Evolutionary conservation across 768 basidiomycete genomes (phyloP).

Genomic region (Hygrophoropsis aurantiaca): DNA sequence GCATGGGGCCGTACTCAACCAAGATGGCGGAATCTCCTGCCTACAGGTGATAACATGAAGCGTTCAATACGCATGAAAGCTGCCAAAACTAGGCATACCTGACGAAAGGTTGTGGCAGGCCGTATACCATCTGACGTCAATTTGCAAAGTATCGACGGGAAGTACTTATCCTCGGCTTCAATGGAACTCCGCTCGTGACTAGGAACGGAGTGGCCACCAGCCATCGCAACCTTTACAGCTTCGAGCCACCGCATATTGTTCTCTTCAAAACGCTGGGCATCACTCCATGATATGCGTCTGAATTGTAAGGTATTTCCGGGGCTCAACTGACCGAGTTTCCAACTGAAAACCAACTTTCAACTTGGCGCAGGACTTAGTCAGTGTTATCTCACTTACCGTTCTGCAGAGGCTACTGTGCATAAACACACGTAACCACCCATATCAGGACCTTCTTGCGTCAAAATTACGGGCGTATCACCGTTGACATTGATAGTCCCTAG

Average conservation of each 20-base stretch:
- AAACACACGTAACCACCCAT: conserved; percentile 64
- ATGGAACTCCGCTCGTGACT: neutral
- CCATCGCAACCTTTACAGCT: conserved; percentile 12
- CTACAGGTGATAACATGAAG: conserved; percentile 24
- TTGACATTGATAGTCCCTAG: conserved; percentile 59
- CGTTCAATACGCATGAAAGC: neutral
- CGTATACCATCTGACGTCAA: conserved; percentile 10
- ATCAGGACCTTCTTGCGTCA: conserved; percentile 60
- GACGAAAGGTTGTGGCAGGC: conserved; percentile 48
- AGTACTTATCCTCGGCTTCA: neutral
- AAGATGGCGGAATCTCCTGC: conserved; percentile 66
- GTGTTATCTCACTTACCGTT: conserved; percentile 46
- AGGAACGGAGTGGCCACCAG: neutral
- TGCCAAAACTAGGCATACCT: conserved; percentile 36
- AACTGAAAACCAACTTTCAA: no score
- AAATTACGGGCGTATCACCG: conserved; percentile 69
- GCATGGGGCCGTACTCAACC: conserved; percentile 60
- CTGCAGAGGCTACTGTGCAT: conserved; percentile 50
- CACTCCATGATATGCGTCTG: conserved; percentile 44
- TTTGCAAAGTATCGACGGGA: conserved; percentile 13
- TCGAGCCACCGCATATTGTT: conserved; percentile 31
- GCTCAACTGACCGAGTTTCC: conserved; percentile 67
- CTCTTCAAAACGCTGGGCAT: conserved; percentile 31
- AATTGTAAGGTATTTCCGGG: conserved; percentile 58
- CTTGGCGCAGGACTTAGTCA: neutral